phyloP scores from a whole-genome alignment of 352 stramenopile species.

The Phytophthora pseudosyringae region DNA sequence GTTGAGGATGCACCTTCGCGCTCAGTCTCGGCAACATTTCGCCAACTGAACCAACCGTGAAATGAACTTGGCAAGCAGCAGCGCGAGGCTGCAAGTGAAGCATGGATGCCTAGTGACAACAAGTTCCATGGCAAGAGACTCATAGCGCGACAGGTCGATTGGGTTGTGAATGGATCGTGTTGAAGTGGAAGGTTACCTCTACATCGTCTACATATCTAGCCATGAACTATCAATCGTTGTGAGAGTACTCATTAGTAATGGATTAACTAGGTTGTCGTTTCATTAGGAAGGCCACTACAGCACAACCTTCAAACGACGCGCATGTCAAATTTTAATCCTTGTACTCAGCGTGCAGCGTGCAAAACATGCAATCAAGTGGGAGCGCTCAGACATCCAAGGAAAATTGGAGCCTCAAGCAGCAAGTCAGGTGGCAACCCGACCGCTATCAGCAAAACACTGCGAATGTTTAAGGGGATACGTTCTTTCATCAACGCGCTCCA shows the following conservation, averaged over 20 bases:
- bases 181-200: conserved; percentile 8
- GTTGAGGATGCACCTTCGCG: conserved; percentile 33
- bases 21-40: conserved; percentile 32
- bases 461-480: conserved; percentile 84
- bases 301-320: conserved; percentile 77
- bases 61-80: conserved; percentile 10
- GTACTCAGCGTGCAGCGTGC: conserved; percentile 39
- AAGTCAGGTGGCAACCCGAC: conserved; percentile 62
- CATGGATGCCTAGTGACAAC: conserved; percentile 3
- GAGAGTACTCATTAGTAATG: conserved; percentile 77
- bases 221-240: conserved; percentile 16
- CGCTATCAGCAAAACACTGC: conserved; percentile 86
- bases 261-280: conserved; percentile 87
- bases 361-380: conserved; percentile 1
- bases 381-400: conserved; percentile 68
- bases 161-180: conserved; percentile 9
- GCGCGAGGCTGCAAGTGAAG: not conserved
- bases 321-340: conserved; percentile 80
- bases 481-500: conserved; percentile 78
- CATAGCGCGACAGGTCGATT: conserved; percentile 1
- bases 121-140: conserved; percentile 1
- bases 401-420: conserved; percentile 72
- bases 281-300: conserved; percentile 61
- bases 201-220: not conserved
- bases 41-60: not conserved